Evolutionary conservation across 2,329 filamentous ascomycete genomes (phyloP), one percentile per base, ranked within the genome.

Genomic region (Parasarocladium wereldwijsianum): DNA sequence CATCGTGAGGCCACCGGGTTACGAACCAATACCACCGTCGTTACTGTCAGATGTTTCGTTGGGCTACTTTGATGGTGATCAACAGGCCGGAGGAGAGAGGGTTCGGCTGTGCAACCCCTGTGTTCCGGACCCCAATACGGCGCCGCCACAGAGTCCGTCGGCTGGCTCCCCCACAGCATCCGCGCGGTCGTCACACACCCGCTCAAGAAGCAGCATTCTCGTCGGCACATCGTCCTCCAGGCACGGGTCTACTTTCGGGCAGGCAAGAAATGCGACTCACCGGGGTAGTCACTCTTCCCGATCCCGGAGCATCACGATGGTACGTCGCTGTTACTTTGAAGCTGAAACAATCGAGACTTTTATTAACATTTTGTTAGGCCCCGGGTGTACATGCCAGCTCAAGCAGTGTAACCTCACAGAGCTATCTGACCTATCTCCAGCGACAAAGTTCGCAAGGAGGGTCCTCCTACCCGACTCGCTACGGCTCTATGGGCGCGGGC

Each of bases 1-100:
- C 50, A 93, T 96, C 39, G 85, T 94, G 16, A 77, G 78, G 27
- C 80, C 82, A 3, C 78, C 80, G 1, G 62, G 49, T 33, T 37
- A 50, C 21, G 59, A 65, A 34, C 43, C 50, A 36, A 39, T 54
- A 36, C 42, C 54, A 39, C 44, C 45, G 17, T 43, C 45, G 17
- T 31, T 54, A 11, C 43, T 59, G 40, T 49, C 52, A 36, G 50
- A 61, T 32, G 45, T 63, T 2, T 45, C 45, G 37, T 41, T 54
- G 26, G 44, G 55, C 36, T 55, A 56, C 43, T 44, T 55, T 25
- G 59, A 62, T 38, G 54, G 56, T 43, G 59, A 51, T 38, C 56
- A 47, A 18, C 49, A 65, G 15, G 57, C 61, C 4, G 68, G 69
- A 11, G 69, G 69, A 16, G 67, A 71, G 40, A 57, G 64, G 24